A percentile compares a stretch with the other conserved stretches of the same genome.
phyloP scores from a whole-genome alignment of 768 basidiomycete genomes.

The button mushroom (Agaricus bisporus) region DNA sequence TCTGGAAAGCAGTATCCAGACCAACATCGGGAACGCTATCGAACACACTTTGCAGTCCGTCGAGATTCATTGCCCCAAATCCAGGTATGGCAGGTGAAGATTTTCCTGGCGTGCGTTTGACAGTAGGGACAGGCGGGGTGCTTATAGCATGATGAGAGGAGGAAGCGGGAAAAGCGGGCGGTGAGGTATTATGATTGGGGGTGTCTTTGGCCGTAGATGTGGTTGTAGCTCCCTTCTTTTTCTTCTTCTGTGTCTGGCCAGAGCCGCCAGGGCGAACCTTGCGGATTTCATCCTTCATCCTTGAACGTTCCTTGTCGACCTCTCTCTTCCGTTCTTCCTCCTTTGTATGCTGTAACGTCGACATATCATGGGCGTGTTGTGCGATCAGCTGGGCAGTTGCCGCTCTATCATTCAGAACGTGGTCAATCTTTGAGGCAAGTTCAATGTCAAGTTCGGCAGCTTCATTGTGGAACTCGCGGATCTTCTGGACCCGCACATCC shows the following conservation, averaged over 20 bases:
- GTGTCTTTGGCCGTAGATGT: neutral
- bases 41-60: slow-evolving; percentile 1
- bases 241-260: slow-evolving; percentile 8
- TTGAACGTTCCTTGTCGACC: slow-evolving; percentile 33
- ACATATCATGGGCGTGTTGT: slow-evolving; percentile 33
- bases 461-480: slow-evolving; percentile 43
- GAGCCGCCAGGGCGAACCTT: slow-evolving; percentile 21
- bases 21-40: neutral
- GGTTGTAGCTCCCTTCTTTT: neutral
- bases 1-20: slow-evolving; percentile 3
- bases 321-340: slow-evolving; percentile 42
- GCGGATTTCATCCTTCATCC: slow-evolving; percentile 12
- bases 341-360: slow-evolving; percentile 36
- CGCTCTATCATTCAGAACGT: slow-evolving; percentile 15
- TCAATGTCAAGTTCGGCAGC: slow-evolving; percentile 38
- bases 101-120: slow-evolving; percentile 2
- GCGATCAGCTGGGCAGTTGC: slow-evolving; percentile 26
- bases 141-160: neutral
- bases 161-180: neutral
- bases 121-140: neutral
- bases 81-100: neutral
- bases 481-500: slow-evolving; percentile 37
- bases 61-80: neutral
- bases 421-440: slow-evolving; percentile 28
- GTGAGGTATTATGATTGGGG: neutral